Conservation (phyloP, 441 rosid genomes). For the Erodium trifolium region DNA sequence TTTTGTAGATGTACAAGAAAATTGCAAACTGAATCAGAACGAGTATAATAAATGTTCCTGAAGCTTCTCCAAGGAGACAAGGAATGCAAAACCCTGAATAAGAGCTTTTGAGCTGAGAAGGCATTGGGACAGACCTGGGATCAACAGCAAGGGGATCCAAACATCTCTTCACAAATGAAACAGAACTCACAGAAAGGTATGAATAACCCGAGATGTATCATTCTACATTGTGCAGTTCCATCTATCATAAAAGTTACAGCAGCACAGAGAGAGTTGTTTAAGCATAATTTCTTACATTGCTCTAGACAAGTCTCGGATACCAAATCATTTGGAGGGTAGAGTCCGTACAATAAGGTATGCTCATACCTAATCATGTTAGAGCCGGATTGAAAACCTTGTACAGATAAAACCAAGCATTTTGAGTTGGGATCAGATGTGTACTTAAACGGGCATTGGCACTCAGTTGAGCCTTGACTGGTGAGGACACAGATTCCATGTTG, state of each 20-base stretch:
- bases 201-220: conserved; percentile 60
- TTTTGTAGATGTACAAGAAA: conserved; percentile 37
- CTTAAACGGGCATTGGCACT: conserved; percentile 48
- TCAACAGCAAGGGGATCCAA: conserved; percentile 59
- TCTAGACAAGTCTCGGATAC: conserved; percentile 33
- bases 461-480: conserved; percentile 38
- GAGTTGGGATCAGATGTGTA: conserved; percentile 23
- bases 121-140: conserved; percentile 28
- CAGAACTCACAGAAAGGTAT: conserved; percentile 45
- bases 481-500: conserved; percentile 49
- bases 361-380: conserved; percentile 35
- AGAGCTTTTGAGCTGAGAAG: conserved; percentile 22
- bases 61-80: conserved; percentile 53
- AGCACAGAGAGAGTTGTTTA: conserved; percentile 32
- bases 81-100: conserved; percentile 39
- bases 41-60: conserved; percentile 40
- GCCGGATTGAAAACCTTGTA: conserved; percentile 33
- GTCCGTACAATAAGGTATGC: conserved; percentile 48
- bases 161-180: conserved; percentile 63
- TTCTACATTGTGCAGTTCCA: conserved; percentile 40
- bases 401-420: conserved; percentile 41
- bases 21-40: conserved; percentile 41
- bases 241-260: conserved; percentile 58
- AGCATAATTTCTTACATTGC: conserved; percentile 48
- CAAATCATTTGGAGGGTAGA: conserved; percentile 52